Conservation (phyloP, 345 rosid genomes). For the Excoecaria agallocha region DNA sequence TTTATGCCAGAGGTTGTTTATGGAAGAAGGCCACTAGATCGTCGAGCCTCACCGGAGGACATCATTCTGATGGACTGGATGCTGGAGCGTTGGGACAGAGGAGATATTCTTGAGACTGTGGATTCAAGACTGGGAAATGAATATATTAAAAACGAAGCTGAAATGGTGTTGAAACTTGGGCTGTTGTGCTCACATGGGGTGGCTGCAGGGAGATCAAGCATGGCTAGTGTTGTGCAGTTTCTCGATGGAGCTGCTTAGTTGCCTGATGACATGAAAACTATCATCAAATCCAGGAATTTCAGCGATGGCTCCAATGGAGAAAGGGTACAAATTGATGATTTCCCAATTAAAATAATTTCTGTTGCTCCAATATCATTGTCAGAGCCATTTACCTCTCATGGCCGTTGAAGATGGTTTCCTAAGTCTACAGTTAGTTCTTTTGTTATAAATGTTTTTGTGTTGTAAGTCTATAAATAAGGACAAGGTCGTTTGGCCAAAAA, state of each 20-base stretch:
- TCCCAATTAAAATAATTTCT: neutral
- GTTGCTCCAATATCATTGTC: neutral
- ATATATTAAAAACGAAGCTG: neutral
- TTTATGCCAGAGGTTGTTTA: no score
- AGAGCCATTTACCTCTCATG: constrained; percentile 1
- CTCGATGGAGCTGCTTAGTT: neutral
- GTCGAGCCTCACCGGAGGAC: no score
- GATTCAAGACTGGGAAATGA: neutral
- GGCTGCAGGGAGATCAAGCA: constrained; percentile 8
- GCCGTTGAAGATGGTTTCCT: no score
- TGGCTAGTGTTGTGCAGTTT: constrained; percentile 1
- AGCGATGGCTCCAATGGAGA: neutral
- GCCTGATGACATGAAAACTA: neutral
- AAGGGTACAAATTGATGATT: no score
- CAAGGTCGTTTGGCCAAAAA: no score
- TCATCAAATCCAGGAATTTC: neutral
- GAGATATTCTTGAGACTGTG: neutral
- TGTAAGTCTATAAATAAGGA: no score
- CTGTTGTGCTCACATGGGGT: neutral
- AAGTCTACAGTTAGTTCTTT: no score
- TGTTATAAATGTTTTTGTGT: no score
- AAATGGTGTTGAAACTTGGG: constrained; percentile 4
- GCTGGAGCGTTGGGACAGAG: neutral
- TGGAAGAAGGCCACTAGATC: no score
- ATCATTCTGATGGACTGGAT: constrained; percentile 3